A percentile compares a stretch with the other conserved stretches of the same genome.
phyloP scores from a whole-genome alignment of 768 basidiomycete genomes.

The Lyophyllum semitale region DNA sequence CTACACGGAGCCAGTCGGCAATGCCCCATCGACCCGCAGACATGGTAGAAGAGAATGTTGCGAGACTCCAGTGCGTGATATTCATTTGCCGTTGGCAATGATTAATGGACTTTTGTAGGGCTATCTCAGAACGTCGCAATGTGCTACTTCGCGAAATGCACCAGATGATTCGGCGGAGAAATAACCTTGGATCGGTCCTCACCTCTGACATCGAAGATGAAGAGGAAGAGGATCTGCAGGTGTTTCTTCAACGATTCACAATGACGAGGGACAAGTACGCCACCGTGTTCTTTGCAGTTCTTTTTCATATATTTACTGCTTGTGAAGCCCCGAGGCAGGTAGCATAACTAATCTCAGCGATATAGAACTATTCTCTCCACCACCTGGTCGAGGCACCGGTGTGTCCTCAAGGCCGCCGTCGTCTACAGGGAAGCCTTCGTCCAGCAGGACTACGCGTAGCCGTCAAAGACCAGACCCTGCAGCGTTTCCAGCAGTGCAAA shows the following conservation, averaged over 20 bases:
- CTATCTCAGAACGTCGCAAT: constrained; percentile 67
- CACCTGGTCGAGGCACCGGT: background rate
- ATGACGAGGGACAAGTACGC: constrained; percentile 49
- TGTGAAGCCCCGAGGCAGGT: constrained; percentile 40
- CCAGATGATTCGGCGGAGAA: constrained; percentile 58
- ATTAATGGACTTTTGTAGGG: constrained; percentile 37
- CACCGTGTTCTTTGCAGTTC: constrained; percentile 4
- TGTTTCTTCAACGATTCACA: constrained; percentile 61
- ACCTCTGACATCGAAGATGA: constrained; percentile 38
- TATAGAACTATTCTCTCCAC: constrained; percentile 25
- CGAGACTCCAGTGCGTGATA: constrained; percentile 41
- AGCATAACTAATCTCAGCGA: constrained; percentile 39
- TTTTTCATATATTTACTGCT: constrained; percentile 7
- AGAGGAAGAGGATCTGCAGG: constrained; percentile 43
- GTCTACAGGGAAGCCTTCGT: background rate
- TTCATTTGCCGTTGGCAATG: background rate
- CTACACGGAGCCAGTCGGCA: background rate
- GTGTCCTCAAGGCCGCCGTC: background rate
- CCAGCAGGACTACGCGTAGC: background rate
- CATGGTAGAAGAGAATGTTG: constrained; percentile 45
- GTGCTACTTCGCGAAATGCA: constrained; percentile 73
- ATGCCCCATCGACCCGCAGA: constrained; percentile 26
- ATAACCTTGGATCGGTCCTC: constrained; percentile 43
- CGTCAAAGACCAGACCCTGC: background rate
- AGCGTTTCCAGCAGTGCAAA: background rate